Conservation (phyloP, 164 flowering plant species). For the Echeveria elegans region DNA sequence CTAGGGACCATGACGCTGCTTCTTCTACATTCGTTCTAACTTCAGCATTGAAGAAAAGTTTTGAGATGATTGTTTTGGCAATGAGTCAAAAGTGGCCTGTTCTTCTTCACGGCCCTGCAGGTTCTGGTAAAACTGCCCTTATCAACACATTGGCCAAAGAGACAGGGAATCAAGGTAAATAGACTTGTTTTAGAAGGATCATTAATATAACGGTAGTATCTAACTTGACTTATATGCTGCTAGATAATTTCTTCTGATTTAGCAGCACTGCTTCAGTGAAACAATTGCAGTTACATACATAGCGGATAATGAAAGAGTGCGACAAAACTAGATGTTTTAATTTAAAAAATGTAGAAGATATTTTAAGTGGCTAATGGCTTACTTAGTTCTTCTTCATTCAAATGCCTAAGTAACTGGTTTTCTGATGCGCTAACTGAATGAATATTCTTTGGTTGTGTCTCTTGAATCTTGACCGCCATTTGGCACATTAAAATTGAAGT, state of each 20-base stretch:
- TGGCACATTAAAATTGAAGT: background rate
- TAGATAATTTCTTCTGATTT: too few relatives aligned
- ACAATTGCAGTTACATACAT: too few relatives aligned
- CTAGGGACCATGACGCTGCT: slow-evolving; percentile 24
- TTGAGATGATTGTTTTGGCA: slow-evolving; percentile 67
- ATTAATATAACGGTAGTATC: too few relatives aligned
- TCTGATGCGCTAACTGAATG: background rate
- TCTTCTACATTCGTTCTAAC: slow-evolving; percentile 49
- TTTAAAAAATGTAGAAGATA: too few relatives aligned
- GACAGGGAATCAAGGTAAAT: slow-evolving; percentile 53
- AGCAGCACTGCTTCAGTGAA: too few relatives aligned
- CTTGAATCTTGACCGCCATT: background rate
- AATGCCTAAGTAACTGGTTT: too few relatives aligned
- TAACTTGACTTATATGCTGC: too few relatives aligned
- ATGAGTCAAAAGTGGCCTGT: slow-evolving; percentile 87
- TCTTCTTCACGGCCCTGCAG: slow-evolving; percentile 84
- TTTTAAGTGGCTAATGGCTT: too few relatives aligned
- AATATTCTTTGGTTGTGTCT: background rate
- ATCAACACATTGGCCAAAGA: slow-evolving; percentile 50
- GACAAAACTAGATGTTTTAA: too few relatives aligned
- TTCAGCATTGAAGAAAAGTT: slow-evolving; percentile 51
- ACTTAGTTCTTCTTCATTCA: too few relatives aligned
- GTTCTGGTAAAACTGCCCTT: slow-evolving; percentile 82
- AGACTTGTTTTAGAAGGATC: too few relatives aligned
- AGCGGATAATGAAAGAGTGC: too few relatives aligned